These are phyloP conservation scores for Aspergillus viridinutans DNA, from an alignment of 2,329 filamentous ascomycete genomes.

Conservation along the genomic window DNA sequence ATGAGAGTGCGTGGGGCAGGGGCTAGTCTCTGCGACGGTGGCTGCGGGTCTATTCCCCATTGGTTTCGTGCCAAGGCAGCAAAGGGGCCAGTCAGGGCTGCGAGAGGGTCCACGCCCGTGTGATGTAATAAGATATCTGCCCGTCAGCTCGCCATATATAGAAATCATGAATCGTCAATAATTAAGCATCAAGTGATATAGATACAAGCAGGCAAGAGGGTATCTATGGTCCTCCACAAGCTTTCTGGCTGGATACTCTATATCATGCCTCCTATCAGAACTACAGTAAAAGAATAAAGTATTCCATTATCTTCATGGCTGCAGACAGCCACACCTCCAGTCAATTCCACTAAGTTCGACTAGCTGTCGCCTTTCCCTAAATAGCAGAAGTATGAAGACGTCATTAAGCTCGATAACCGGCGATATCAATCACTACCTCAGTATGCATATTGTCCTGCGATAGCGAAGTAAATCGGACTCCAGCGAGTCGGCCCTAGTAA, in stretches of 20 bases:
- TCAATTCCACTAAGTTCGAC: too few relatives aligned
- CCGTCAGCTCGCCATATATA: neutral
- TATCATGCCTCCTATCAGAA: neutral
- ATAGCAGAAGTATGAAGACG: too few relatives aligned
- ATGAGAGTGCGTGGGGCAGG: neutral
- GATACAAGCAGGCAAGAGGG: neutral
- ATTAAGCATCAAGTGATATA: neutral
- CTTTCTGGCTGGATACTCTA: neutral
- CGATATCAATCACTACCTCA: too few relatives aligned
- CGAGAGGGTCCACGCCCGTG: neutral
- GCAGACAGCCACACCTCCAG: too few relatives aligned
- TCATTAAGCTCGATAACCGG: too few relatives aligned
- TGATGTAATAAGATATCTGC: slow-evolving; percentile 13
- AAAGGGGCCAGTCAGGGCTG: slow-evolving; percentile 3
- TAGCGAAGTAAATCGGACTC: too few relatives aligned
- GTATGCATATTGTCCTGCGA: too few relatives aligned
- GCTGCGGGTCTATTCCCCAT: slow-evolving; percentile 5
- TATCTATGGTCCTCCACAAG: neutral
- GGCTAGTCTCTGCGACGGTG: slow-evolving; percentile 6
- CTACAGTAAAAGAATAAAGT: neutral
- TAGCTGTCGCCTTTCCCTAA: too few relatives aligned
- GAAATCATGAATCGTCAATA: neutral
- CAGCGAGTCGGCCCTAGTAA: too few relatives aligned
- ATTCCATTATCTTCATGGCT: neutral
- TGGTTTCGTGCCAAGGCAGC: neutral